Base-by-base conservation (phyloP, 2,329 filamentous ascomycete genomes). In the Gnomoniopsis sp. region DNA sequence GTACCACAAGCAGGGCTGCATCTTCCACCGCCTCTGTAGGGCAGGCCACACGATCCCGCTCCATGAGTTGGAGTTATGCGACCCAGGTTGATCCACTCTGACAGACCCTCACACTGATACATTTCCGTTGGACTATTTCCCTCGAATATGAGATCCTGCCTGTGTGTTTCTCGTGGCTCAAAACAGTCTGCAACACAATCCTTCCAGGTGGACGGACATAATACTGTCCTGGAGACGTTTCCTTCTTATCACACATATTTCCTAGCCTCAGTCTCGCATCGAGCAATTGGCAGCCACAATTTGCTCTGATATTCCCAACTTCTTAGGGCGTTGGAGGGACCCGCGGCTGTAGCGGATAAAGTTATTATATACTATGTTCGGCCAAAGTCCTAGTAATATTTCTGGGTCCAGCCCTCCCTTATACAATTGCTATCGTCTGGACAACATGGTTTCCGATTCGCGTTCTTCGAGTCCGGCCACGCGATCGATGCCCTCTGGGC, bases 361-460 rank as follows among this genome's bases (percentile, higher is more conserved):
- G 26, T 15, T 49, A 21, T 10, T 55, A 47, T 52, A 56, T 53
- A 59, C 48, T 7, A 54, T 59, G 60, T 58, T 49, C 38, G 38
- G 57, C 33, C 60, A 59, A 49, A 59, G 41, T 15, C 15, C 38
- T 22, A 36, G 19, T 26, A 49, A n/a, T 23, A 22, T n/a, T 34
- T 46, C 53, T 34, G 57, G 57, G 26, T 38, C 50, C 19, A 38
- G 36, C 34, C 48, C 50, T 52, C 48, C 58, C n/a, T 34, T 58
- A 19, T 58, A 56, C 55, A 58, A 38, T 49, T 61, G 55, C 48
- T 61, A 61, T 43, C 61, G 56, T 36, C 55, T 62, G 36, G 26
- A 57, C 51, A 50, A 21, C 26, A 62, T 58, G 58, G 48, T 44
- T 38, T 60, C 58, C 43, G 55, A 55, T 14, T 58, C 58, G 17